Evolutionary conservation across 1,284 basidiomycete species (phyloP).

Genomic region (Cutaneotrichosporon dermatis): DNA sequence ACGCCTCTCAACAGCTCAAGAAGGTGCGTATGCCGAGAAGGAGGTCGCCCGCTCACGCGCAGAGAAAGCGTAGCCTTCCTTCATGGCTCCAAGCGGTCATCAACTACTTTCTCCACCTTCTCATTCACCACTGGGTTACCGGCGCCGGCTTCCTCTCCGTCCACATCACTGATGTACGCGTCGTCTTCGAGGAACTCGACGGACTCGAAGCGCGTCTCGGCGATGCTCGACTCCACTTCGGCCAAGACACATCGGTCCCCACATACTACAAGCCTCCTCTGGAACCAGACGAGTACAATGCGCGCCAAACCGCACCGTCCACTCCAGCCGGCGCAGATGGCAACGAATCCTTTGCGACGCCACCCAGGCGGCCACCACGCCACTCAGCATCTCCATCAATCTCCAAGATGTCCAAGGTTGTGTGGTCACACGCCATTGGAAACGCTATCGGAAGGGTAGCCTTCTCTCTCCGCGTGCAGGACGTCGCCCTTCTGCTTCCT

Average conservation of each 20-base stretch:
- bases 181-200: conserved; percentile 38
- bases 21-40: background rate
- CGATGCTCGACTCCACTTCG: conserved; percentile 25
- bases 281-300: conserved; percentile 1
- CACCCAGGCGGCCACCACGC: conserved; percentile 11
- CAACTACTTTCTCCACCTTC: conserved; percentile 21
- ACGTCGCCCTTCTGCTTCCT: conserved; percentile 31
- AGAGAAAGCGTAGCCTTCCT: background rate
- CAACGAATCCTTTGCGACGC: background rate
- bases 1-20: background rate
- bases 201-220: conserved; percentile 29
- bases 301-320: background rate
- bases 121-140: conserved; percentile 38
- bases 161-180: conserved; percentile 29
- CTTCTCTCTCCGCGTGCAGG: conserved; percentile 22
- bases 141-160: conserved; percentile 35
- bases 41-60: too few relatives aligned
- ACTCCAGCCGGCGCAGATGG: too few relatives aligned
- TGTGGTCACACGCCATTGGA: conserved; percentile 38
- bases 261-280: background rate
- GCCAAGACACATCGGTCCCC: background rate
- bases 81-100: conserved; percentile 5
- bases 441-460: conserved; percentile 35
- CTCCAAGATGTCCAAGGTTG: background rate
- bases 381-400: conserved; percentile 11